Conservation (phyloP, 306 rosid species). For the Trifolium dubium region DNA sequence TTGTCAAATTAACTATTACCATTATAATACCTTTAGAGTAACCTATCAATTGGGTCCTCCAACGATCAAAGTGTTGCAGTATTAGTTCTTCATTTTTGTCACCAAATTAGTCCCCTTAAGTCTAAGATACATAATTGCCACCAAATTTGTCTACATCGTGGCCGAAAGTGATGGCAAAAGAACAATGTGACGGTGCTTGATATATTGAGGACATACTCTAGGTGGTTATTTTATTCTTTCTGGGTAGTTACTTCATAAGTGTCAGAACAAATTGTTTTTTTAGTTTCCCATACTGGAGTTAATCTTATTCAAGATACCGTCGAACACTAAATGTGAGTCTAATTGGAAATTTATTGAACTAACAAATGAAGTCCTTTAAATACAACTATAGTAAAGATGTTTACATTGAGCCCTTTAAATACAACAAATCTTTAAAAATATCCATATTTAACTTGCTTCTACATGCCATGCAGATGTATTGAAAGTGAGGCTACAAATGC, state of each 20-base stretch:
- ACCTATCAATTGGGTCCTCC: background rate
- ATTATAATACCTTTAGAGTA: background rate
- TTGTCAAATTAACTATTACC: background rate
- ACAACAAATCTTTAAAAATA: background rate
- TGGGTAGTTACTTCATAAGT: conserved; percentile 22
- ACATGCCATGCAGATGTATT: conserved; percentile 79
- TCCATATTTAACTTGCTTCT: conserved; percentile 31
- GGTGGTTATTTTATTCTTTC: conserved; percentile 13
- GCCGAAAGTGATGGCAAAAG: conserved; percentile 13
- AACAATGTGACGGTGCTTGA: background rate
- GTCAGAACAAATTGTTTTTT: background rate
- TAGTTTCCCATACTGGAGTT: no score
- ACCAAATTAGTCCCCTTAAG: background rate
- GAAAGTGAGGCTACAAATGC: conserved; percentile 98
- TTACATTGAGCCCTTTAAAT: background rate
- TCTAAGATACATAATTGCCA: background rate
- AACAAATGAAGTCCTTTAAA: background rate
- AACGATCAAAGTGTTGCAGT: background rate
- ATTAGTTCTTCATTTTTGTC: background rate
- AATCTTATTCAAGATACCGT: no score
- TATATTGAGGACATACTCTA: background rate
- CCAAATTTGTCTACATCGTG: background rate
- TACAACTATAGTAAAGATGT: conserved; percentile 13
- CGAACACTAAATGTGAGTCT: background rate
- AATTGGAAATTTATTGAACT: conserved; percentile 5